These are phyloP conservation scores for Alternaria ethzedia DNA, from an alignment of 2,329 filamentous ascomycete genomes.

Conservation along the genomic window DNA sequence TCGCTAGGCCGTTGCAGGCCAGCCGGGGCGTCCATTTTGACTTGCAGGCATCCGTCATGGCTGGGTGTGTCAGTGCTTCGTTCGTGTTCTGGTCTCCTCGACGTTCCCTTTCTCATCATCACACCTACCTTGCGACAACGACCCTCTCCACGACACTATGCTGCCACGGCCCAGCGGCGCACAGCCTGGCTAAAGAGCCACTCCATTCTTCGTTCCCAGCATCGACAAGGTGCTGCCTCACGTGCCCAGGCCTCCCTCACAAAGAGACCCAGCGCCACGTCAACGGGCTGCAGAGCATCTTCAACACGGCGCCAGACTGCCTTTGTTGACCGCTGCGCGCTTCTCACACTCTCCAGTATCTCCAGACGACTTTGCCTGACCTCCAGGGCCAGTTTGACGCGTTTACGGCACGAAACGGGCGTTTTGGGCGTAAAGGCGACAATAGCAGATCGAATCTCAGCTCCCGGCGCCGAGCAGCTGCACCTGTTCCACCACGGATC, in stretches of 20 bases:
- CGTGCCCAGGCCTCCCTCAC: conserved; percentile 27
- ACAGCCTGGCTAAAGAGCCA: conserved; percentile 26
- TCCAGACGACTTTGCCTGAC: neutral
- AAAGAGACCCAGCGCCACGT: conserved; percentile 43
- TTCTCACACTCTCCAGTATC: conserved; percentile 1
- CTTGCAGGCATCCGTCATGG: conserved; percentile 31
- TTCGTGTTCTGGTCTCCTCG: conserved; percentile 38
- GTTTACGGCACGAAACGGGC: conserved; percentile 14
- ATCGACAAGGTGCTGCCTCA: conserved; percentile 19
- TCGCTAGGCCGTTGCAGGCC: conserved; percentile 24
- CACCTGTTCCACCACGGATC: conserved; percentile 34
- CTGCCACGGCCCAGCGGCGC: conserved; percentile 24
- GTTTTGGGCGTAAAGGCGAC: conserved; percentile 19
- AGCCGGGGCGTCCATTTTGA: conserved; percentile 19
- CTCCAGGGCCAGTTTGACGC: conserved; percentile 14
- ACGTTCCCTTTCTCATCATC: conserved; percentile 35
- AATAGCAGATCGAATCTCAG: conserved; percentile 38
- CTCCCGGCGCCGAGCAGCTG: conserved; percentile 37
- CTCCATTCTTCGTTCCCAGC: neutral
- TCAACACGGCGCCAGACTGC: conserved; percentile 6
- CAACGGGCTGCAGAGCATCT: conserved; percentile 30
- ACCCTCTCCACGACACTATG: conserved; percentile 32
- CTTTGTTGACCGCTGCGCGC: conserved; percentile 10
- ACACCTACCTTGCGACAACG: conserved; percentile 25
- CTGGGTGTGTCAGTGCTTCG: conserved; percentile 28